These are phyloP conservation scores for Alternaria panax DNA, from an alignment of 2,329 filamentous ascomycete genomes.

Conservation along the genomic window DNA sequence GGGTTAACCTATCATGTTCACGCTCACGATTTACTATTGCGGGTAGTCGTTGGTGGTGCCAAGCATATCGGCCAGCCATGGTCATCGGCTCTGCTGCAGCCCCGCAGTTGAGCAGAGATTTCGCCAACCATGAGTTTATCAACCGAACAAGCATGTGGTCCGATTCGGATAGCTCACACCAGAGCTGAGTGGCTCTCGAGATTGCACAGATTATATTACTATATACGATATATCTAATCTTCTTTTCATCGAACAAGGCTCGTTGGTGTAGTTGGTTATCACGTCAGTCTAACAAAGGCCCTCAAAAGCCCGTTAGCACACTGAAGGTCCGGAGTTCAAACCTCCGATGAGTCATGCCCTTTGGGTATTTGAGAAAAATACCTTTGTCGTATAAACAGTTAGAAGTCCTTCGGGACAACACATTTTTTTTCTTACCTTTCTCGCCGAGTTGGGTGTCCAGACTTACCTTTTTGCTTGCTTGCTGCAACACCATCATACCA, in stretches of 20 bases:
- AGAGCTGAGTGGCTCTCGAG: fast-evolving
- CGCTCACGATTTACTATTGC: not conserved
- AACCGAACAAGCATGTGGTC: not conserved
- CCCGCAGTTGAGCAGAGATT: slow-evolving; percentile 1
- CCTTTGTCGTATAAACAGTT: too few relatives aligned
- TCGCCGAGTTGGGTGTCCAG: too few relatives aligned
- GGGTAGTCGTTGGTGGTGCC: not conserved
- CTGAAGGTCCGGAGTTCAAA: slow-evolving; percentile 24
- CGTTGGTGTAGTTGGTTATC: slow-evolving; percentile 58
- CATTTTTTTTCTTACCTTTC: too few relatives aligned
- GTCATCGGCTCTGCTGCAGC: not conserved
- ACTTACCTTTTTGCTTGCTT: too few relatives aligned
- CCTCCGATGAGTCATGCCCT: slow-evolving; percentile 18
- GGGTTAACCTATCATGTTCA: not conserved
- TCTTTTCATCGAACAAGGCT: slow-evolving; percentile 23
- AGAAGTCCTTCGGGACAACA: too few relatives aligned
- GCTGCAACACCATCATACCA: too few relatives aligned
- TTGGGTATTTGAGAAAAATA: too few relatives aligned
- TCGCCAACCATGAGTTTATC: not conserved
- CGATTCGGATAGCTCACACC: fast-evolving
- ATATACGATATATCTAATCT: too few relatives aligned
- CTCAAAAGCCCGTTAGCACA: slow-evolving; percentile 11
- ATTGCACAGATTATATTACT: too few relatives aligned
- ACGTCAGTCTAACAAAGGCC: slow-evolving; percentile 54
- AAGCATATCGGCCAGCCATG: not conserved